phyloP scores from a whole-genome alignment of 75 land plant species.

The Ceratopteris richardii region DNA sequence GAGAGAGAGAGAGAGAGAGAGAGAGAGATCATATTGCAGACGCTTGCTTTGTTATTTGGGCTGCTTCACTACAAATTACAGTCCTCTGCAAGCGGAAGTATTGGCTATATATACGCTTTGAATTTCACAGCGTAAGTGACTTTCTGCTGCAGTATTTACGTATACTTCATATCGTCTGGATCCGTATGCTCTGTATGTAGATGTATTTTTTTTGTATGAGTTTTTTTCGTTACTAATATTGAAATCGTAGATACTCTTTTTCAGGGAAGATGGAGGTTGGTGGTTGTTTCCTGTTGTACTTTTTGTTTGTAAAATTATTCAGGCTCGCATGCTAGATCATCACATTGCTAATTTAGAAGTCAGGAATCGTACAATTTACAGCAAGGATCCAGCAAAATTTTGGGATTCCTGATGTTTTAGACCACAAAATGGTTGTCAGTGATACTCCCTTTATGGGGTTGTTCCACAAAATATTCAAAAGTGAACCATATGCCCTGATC shows the following conservation, averaged over 20 bases:
- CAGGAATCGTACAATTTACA: constrained; percentile 83
- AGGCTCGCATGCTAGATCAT: constrained; percentile 81
- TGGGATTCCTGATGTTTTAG: constrained; percentile 66
- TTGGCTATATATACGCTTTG: constrained; percentile 44
- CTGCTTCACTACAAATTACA: constrained; percentile 55
- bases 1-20: constrained; percentile 6
- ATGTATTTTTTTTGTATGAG: too few species aligned
- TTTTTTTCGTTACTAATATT: neutral
- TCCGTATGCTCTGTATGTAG: too few species aligned
- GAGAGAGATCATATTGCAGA: constrained; percentile 34
- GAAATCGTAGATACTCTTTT: neutral
- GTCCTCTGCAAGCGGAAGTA: constrained; percentile 21
- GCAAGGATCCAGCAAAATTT: constrained; percentile 65
- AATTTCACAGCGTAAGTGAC: constrained; percentile 47
- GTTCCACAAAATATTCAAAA: neutral
- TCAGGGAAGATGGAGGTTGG: constrained; percentile 97
- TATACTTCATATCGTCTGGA: too few species aligned
- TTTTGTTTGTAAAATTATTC: constrained; percentile 65
- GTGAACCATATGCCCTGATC: too few species aligned
- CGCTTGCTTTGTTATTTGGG: constrained; percentile 75
- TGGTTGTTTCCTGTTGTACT: constrained; percentile 76
- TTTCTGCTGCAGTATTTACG: neutral
- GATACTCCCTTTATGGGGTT: neutral
- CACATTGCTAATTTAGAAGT: constrained; percentile 95
- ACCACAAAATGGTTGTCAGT: neutral